phyloP scores from a whole-genome alignment of 306 rosid species.

The Dryas octopetala region DNA sequence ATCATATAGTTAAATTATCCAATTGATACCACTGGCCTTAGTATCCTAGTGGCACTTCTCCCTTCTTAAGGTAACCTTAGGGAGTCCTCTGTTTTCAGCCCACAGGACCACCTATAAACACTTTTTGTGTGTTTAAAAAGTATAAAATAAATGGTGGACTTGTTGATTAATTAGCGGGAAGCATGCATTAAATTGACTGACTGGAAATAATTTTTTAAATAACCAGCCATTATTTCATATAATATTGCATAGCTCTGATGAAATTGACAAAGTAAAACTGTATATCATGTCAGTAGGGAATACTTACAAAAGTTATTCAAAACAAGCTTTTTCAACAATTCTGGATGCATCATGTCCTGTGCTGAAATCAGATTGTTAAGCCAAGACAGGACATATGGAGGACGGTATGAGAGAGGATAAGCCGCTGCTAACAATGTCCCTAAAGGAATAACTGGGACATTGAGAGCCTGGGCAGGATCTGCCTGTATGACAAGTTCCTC shows the following conservation, averaged over 20 bases:
- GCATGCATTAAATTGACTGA: not conserved
- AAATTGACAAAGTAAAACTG: not conserved
- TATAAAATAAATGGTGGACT: not conserved
- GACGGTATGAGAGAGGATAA: constrained; percentile 75
- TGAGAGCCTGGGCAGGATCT: constrained; percentile 97
- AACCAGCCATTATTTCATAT: not conserved
- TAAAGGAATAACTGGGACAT: constrained; percentile 89
- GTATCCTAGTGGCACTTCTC: not conserved
- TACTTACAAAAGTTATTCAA: constrained; percentile 91
- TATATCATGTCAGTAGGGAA: constrained; percentile 21
- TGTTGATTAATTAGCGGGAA: not conserved
- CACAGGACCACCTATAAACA: not conserved
- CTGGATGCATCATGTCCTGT: constrained; percentile 96
- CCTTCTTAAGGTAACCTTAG: not conserved
- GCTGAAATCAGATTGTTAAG: constrained; percentile 83
- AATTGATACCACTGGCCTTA: not conserved
- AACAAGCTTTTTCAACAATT: constrained; percentile 73
- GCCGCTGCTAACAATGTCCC: constrained; percentile 86
- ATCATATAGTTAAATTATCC: not conserved
- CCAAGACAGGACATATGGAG: constrained; percentile 85
- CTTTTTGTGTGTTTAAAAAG: not conserved
- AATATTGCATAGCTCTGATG: not conserved
- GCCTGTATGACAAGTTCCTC: constrained; percentile 64
- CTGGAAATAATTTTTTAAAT: not conserved
- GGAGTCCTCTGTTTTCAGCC: not conserved